Percentiles rank a stretch among this genome's conserved stretches.
Conservation (phyloP, 2,329 filamentous ascomycete genomes). For the Rhynchosporium agropyri region DNA sequence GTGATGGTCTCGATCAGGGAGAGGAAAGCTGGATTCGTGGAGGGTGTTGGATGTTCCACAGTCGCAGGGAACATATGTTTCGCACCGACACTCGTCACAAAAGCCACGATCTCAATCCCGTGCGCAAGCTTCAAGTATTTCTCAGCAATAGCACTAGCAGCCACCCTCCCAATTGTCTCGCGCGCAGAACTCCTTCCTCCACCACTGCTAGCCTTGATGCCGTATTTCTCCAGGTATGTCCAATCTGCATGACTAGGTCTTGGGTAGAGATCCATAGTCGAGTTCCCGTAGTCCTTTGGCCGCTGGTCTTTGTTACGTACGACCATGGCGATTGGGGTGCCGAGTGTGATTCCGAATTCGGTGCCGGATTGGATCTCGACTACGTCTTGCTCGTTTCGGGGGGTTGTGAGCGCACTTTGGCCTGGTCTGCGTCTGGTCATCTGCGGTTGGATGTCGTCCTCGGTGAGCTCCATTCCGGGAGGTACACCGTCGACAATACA, state of each 20-base stretch:
- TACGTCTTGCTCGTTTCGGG: conserved; percentile 86
- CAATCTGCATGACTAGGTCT: conserved; percentile 93
- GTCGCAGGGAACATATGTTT: conserved; percentile 77
- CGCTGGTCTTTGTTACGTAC: conserved; percentile 93
- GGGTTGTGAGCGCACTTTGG: conserved; percentile 87
- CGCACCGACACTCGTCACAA: conserved; percentile 81
- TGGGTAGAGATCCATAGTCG: conserved; percentile 90
- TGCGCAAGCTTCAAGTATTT: conserved; percentile 84
- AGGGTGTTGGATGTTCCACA: conserved; percentile 65
- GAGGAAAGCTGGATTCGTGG: conserved; percentile 79
- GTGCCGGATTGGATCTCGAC: conserved; percentile 93
- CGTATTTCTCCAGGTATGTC: conserved; percentile 97
- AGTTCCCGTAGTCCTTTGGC: conserved; percentile 86
- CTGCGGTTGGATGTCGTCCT: conserved; percentile 90
- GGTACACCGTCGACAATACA: conserved; percentile 94
- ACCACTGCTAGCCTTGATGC: conserved; percentile 86
- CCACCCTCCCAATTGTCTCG: conserved; percentile 92
- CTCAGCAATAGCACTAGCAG: conserved; percentile 88
- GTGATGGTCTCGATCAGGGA: conserved; percentile 71
- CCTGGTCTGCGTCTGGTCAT: conserved; percentile 89
- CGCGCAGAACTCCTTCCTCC: conserved; percentile 90
- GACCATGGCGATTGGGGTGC: conserved; percentile 85
- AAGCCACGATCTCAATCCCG: conserved; percentile 88
- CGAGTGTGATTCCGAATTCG: conserved; percentile 85
- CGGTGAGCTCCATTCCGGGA: conserved; percentile 81